These are phyloP conservation scores for Neurospora pannonica DNA, from an alignment of 495 filamentous ascomycete genomes.

Conservation along the genomic window DNA sequence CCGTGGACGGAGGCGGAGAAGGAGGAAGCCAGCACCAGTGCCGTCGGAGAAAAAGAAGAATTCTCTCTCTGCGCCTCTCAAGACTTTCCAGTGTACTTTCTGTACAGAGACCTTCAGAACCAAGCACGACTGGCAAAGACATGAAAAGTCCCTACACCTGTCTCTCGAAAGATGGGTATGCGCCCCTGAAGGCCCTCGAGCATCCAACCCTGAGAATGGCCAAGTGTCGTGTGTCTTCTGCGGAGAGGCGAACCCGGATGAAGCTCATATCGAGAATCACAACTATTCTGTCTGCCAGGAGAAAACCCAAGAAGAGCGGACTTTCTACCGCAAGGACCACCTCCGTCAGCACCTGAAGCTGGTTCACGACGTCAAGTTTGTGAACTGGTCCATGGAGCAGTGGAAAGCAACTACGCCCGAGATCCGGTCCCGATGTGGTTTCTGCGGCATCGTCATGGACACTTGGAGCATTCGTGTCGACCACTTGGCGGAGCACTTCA, in stretches of 20 bases:
- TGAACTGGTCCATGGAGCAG: conserved; percentile 51
- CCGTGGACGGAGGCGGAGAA: conserved; percentile 62
- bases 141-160: conserved; percentile 74
- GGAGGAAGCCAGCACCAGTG: conserved; percentile 32
- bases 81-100: conserved; percentile 76
- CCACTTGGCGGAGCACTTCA: conserved; percentile 63
- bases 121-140: conserved; percentile 77
- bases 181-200: conserved; percentile 53
- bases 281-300: conserved; percentile 59
- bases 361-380: conserved; percentile 59
- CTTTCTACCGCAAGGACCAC: conserved; percentile 80
- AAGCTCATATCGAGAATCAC: conserved; percentile 58
- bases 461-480: conserved; percentile 55
- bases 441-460: conserved; percentile 51
- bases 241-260: conserved; percentile 44
- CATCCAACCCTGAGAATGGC: conserved; percentile 37
- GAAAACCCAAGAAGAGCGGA: conserved; percentile 53
- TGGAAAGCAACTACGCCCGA: conserved; percentile 55
- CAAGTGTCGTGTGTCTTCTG: conserved; percentile 60
- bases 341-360: conserved; percentile 72
- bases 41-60: conserved; percentile 3
- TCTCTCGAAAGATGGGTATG: conserved; percentile 74
- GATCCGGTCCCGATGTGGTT: conserved; percentile 61
- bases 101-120: conserved; percentile 72
- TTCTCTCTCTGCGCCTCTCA: conserved; percentile 27